Base-by-base conservation (phyloP, 139 green algal species). In the Edaphochlamys debaryana region DNA sequence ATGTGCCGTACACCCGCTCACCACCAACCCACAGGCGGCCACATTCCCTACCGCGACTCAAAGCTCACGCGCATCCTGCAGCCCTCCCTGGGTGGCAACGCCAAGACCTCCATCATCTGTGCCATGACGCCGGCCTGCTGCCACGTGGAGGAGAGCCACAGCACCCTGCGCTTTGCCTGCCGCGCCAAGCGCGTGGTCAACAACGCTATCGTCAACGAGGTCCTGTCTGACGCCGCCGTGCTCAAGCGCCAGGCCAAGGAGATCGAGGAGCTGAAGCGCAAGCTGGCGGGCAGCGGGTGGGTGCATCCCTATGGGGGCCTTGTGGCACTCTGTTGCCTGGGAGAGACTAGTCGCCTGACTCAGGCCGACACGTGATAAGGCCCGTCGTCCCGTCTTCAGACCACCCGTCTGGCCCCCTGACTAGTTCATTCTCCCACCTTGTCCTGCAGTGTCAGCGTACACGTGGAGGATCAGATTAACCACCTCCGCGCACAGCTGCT, bases 101-200 rank as follows among this genome's bases (percentile, higher is more conserved):
- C 96, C 41, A 98, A 98, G 87, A 99, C 96, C 0, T 95, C 95
- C 69, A 98, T 99, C 89, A 98, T 99, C 78, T 98, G 93, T 85
- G 95, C 94, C 83, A 93, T 98, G 82, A 99, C 96, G 9, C 96
- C 96, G 4, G 94, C 96, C 0, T 32, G 70, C 1, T 93, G 87
- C 82, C 95, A 98, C 69, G 66, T 91, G 36, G 96, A 99, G 69
- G 96, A 99, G 88, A 97, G 92, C 48, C 92, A 96, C 89, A 95
- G 89, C 88, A 99, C 96, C 50, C 94, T 99, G 84, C 92, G 93
- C 27, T 84, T 84, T 27, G 78, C 78, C 2, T 84, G 89, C 78
- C 89, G 96, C 41, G 96, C 96, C 84, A 99, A 99, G 91, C 86
- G 91, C 42, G 94, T 99, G 13, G 96, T 98, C 36, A 99, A 99